Conservation (phyloP, 2,329 filamentous ascomycete species). For the Sclerotinia minor region DNA sequence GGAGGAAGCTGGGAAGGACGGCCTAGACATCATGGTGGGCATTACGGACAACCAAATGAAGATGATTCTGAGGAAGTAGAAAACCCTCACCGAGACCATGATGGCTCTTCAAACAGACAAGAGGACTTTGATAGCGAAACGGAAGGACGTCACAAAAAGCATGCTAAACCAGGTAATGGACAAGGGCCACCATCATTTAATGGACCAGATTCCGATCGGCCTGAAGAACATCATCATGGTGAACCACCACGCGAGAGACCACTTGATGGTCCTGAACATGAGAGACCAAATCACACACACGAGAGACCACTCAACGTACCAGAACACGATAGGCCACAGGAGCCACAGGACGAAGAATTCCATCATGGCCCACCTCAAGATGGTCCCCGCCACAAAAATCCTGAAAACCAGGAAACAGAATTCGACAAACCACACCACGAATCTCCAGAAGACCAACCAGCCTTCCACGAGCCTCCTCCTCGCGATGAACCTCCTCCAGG, state of each 20-base stretch:
- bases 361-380: neutral
- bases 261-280: neutral
- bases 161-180: constrained; percentile 1
- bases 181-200: constrained; percentile 2
- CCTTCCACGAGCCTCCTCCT: neutral
- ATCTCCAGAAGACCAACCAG: neutral
- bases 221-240: neutral
- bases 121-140: neutral
- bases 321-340: neutral
- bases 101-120: neutral
- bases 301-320: neutral
- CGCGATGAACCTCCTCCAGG: neutral
- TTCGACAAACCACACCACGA: neutral
- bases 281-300: constrained; percentile 8
- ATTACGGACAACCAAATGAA: constrained; percentile 14
- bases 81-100: neutral
- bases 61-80: neutral
- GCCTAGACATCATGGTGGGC: constrained; percentile 1
- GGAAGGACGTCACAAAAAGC: neutral
- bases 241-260: neutral
- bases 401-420: neutral
- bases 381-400: neutral
- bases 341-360: neutral
- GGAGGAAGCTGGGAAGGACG: neutral
- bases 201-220: neutral